Evolutionary conservation across 768 basidiomycete genomes (phyloP).

Genomic region (Lentinula sp.): DNA sequence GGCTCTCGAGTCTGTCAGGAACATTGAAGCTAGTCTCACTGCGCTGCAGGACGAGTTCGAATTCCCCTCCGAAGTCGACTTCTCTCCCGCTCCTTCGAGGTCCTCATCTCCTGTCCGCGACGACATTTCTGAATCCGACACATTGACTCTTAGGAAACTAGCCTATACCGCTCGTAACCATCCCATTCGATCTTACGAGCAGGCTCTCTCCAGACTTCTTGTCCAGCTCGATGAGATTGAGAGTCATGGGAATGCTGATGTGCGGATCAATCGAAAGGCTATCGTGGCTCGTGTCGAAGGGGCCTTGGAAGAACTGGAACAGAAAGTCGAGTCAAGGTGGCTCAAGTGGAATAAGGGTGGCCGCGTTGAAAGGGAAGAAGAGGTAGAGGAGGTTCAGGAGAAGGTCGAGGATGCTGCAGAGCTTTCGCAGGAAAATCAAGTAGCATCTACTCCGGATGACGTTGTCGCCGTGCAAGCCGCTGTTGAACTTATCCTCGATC

Average conservation of each 20-base stretch:
- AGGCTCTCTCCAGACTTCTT: slow-evolving; percentile 52
- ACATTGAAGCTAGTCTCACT: slow-evolving; percentile 35
- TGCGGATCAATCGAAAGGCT: slow-evolving; percentile 47
- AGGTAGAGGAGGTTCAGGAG: neutral
- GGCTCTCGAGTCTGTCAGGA: slow-evolving; percentile 32
- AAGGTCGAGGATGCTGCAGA: neutral
- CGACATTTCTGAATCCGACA: slow-evolving; percentile 13
- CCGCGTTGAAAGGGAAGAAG: neutral
- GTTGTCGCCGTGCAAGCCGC: neutral
- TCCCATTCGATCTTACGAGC: slow-evolving; percentile 56
- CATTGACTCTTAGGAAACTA: slow-evolving; percentile 29
- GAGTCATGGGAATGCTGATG: slow-evolving; percentile 48
- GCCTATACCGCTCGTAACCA: slow-evolving; percentile 55
- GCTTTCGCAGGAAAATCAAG: neutral
- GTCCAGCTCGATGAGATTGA: slow-evolving; percentile 54
- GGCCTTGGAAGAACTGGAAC: slow-evolving; percentile 49
- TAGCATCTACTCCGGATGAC: neutral
- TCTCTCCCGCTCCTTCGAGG: slow-evolving; percentile 28
- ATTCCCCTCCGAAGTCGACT: slow-evolving; percentile 35
- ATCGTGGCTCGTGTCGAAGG: slow-evolving; percentile 50
- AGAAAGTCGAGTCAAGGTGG: slow-evolving; percentile 37
- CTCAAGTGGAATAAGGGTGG: slow-evolving; percentile 6
- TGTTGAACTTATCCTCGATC: neutral
- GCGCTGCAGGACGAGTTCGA: slow-evolving; percentile 30
- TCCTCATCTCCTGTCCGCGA: slow-evolving; percentile 20